These are phyloP conservation scores for Globisporangium megalacanthum DNA, from an alignment of 352 stramenopile species.

Conservation along the genomic window DNA sequence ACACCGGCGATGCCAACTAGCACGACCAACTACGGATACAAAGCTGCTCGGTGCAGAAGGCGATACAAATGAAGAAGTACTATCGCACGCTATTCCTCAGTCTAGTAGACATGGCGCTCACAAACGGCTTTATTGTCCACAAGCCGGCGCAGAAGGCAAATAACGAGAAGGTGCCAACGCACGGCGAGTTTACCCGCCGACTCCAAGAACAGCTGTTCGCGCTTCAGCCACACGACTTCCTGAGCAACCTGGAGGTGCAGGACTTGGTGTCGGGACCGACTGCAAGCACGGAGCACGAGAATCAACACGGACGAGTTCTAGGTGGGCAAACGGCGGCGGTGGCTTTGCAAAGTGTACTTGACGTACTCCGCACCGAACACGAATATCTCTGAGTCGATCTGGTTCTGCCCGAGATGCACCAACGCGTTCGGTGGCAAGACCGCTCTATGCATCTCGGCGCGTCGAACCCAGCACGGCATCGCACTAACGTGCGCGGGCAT, in stretches of 20 bases:
- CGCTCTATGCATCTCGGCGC: background rate
- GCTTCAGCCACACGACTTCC: background rate
- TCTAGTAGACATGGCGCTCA: background rate
- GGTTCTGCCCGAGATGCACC: background rate
- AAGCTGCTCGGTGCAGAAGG: background rate
- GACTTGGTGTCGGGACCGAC: background rate
- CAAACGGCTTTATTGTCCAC: background rate
- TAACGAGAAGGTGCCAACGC: background rate
- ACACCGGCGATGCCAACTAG: background rate
- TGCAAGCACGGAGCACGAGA: background rate
- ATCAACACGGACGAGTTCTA: background rate
- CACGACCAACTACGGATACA: background rate
- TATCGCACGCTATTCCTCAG: background rate
- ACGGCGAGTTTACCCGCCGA: background rate
- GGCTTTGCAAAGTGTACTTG: constrained; percentile 1
- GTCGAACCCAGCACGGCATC: background rate
- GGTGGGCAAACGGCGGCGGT: background rate
- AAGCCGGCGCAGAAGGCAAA: background rate
- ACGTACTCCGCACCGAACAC: background rate
- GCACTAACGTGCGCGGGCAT: background rate
- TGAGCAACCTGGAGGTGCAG: background rate
- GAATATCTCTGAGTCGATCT: background rate
- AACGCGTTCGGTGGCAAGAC: background rate
- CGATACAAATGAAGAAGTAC: background rate
- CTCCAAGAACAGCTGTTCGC: background rate